phyloP scores from a whole-genome alignment of 2,329 filamentous ascomycete species.

The Drechslerella dactyloides region DNA sequence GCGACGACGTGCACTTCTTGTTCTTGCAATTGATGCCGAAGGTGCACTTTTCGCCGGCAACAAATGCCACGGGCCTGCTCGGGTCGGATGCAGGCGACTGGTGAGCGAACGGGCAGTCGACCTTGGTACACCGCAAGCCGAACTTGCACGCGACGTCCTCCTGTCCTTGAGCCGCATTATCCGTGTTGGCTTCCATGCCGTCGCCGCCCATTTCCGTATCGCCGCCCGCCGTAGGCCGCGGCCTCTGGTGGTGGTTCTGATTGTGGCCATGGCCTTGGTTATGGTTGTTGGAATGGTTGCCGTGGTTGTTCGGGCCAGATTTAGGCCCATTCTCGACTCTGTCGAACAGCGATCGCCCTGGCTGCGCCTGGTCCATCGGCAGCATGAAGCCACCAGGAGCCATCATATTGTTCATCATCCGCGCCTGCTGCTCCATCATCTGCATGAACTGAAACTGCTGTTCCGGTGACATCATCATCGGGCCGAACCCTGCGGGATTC shows the following conservation, averaged over 20 bases:
- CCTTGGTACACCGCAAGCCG: conserved; percentile 86
- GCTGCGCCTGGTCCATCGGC: conserved; percentile 14
- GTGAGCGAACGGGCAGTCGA: conserved; percentile 89
- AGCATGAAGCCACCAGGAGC: conserved; percentile 53
- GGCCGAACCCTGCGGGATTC: conserved; percentile 55
- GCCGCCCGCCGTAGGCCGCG: conserved; percentile 25
- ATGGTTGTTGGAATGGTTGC: conserved; percentile 49
- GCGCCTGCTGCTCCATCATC: conserved; percentile 83
- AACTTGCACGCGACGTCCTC: conserved; percentile 72
- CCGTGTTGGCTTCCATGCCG: conserved; percentile 19
- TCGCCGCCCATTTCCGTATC: conserved; percentile 46
- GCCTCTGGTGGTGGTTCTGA: conserved; percentile 9
- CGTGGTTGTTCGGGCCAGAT: conserved; percentile 51
- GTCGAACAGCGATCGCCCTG: conserved; percentile 40
- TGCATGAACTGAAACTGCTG: conserved; percentile 76
- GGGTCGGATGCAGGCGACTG: conserved; percentile 88
- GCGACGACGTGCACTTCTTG: conserved; percentile 86
- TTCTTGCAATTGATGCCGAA: conserved; percentile 96
- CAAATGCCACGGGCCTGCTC: conserved; percentile 73
- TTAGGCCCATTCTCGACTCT: conserved; percentile 57
- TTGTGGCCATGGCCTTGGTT: conserved; percentile 39
- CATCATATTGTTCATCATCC: conserved; percentile 82
- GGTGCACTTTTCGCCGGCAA: conserved; percentile 74
- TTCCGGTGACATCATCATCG: conserved; percentile 65
- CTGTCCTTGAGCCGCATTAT: conserved; percentile 46